phyloP scores from a whole-genome alignment of 805 yeast species.

The Myxozyma vanderwaltii region DNA sequence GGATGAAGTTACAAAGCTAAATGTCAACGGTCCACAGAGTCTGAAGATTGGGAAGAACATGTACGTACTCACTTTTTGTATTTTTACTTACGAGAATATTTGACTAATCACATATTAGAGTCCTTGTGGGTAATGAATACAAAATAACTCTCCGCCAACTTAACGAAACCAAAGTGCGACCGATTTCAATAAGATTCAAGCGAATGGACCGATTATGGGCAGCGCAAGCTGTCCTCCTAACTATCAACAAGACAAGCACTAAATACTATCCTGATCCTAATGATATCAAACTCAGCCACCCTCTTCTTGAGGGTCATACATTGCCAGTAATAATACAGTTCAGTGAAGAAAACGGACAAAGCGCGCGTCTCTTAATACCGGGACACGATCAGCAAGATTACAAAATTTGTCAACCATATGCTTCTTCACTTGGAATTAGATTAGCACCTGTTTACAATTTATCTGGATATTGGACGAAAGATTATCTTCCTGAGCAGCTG shows the following conservation, averaged over 20 bases:
- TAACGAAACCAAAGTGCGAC: background rate
- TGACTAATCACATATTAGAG: background rate
- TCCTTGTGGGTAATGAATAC: background rate
- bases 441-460: background rate
- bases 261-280: background rate
- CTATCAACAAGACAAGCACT: background rate
- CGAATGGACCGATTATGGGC: constrained; percentile 8
- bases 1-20: too few relatives aligned
- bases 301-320: background rate
- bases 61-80: background rate
- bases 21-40: too few relatives aligned
- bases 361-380: background rate
- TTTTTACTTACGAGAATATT: background rate
- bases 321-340: constrained; percentile 4
- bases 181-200: background rate
- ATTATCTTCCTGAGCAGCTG: background rate
- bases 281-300: background rate
- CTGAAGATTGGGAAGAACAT: background rate
- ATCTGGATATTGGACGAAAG: background rate
- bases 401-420: background rate
- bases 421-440: background rate
- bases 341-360: background rate
- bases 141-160: background rate
- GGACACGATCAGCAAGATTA: constrained; percentile 1
- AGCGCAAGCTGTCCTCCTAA: constrained; percentile 3